Evolutionary conservation across 768 basidiomycete species (phyloP), one percentile per base, ranked within the genome.

Genomic region (Serendipita indica): DNA sequence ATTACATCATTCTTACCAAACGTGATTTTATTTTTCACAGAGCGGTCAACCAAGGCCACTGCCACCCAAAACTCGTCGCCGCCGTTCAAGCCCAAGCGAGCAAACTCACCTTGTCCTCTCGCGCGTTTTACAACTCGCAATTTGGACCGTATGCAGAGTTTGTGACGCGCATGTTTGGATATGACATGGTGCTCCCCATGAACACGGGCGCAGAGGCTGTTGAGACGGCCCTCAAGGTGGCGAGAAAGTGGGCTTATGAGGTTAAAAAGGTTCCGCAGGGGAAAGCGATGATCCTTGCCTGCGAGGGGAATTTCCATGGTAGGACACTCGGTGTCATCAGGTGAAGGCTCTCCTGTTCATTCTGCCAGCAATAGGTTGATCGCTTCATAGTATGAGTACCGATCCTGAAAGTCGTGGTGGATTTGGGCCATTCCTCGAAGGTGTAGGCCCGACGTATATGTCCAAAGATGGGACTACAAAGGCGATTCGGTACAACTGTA

Each of bases 201-300:
- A 99, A 99, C 77, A 98, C 94, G 0, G 94, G 94, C 45, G 92
- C 92, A 0, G 96, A 99, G 67, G 96, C 96, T 5, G 96, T 98
- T 58, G 96, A 99, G 74, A 96, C 93, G 0, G 81, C 84, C n/a
- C 71, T 99, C 69, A 99, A 99, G 77, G 77, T 98, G 16, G 84
- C 96, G 0, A 73, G 96, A 64, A 97, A 97, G 74, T 98, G 96
- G 96, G 94, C 86, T 1, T 97, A 98, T 72, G 77, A 77, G 73
- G 79, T 79, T 72, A 98, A 90, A 74, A 83, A 80, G 39, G 83
- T 89, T 32, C 74, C 80, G 52, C 82, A 83, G 58, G 89, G 87
- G 49, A 77, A 85, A 64, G 96, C 94, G 0, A 79, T 92, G 66
- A 77, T 99, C 6, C 74, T 98, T 41, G 85, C 84, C 61, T 91